Percentiles rank a stretch among this genome's conserved stretches.
phyloP scores from a whole-genome alignment of 495 filamentous ascomycete species.

The Amphirosellinia nigrospora region DNA sequence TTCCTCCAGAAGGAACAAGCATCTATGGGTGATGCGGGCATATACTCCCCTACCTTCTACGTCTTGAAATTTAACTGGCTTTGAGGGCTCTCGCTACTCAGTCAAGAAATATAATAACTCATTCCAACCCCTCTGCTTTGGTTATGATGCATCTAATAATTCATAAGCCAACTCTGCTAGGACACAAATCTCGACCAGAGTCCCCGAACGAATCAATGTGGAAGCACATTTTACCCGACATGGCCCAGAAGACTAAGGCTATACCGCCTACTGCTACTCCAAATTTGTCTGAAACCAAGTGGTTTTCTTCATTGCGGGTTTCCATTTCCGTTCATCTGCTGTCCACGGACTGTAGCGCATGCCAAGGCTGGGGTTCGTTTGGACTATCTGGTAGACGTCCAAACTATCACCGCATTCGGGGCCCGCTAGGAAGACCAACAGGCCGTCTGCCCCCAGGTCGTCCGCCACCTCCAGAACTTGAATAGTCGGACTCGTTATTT shows the following conservation, averaged over 20 bases:
- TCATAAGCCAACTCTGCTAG: not conserved
- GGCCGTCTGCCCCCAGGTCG: conserved; percentile 41
- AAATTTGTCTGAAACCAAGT: not conserved
- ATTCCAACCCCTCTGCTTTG: no score
- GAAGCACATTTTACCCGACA: not conserved
- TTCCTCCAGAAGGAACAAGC: conserved; percentile 1
- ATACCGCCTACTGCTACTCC: not conserved
- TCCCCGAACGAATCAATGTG: not conserved
- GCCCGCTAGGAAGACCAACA: conserved; percentile 50
- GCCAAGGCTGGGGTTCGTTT: not conserved
- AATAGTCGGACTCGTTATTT: conserved; percentile 47
- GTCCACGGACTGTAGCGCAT: not conserved
- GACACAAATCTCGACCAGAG: not conserved
- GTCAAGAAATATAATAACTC: no score
- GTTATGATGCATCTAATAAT: no score
- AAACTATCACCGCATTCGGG: conserved; percentile 46
- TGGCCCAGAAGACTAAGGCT: not conserved
- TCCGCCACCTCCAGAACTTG: conserved; percentile 44
- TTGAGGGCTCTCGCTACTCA: no score
- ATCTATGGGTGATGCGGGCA: no score
- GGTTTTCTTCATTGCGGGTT: not conserved
- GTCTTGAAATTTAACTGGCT: no score
- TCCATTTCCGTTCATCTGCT: not conserved
- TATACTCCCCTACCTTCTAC: no score
- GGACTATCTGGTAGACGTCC: not conserved